Base-by-base conservation (phyloP, 169 alveolate genomes). In the Eimeria acervulina region DNA sequence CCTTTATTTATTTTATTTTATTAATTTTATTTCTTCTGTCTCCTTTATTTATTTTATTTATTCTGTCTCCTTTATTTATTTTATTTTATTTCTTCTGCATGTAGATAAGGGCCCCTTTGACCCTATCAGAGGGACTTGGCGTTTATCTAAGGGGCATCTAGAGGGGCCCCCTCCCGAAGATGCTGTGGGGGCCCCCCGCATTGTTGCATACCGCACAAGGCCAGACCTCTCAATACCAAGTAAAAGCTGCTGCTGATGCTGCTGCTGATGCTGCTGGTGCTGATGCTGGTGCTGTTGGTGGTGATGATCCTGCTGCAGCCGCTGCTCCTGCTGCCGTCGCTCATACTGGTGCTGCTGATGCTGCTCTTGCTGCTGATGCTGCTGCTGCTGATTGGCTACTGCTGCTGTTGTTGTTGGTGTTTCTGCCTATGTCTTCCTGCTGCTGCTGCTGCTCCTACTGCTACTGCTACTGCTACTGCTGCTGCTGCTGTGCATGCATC, bases 161-260 rank as follows among this genome's bases (percentile, higher is more conserved):
- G 12, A 47, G 55, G 55, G 55, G 55, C 19, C 55, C 55, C 55
- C 55, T 12, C 55, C 55, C 12, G 23, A n/a, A 44, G 89, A 40
- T 28, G 68, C 89, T 1, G 33, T 78, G 89, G 89, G 66, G 61
- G 89, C 68, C 66, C 89, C 89, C 89, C 59, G 89, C 10, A 78
- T 78, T 40, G 89, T 78, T 42, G 8, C 89, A 13, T 78, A 78
- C 21, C 15, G 70, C 42, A 70, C 47, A 12, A 44, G 47, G 28
- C 90, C 70, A 1, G 70, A 80, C 23, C 90, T 44, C 7, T 80
- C 90, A 26, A 80, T 70, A 5, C 70, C 70, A 47, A 26, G 90
- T 80, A 6, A 80, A 40, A 10, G 15, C 2, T 36, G 12, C 83
- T 72, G 83, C 51, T 72, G 55, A 26, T 61, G 74, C 83, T 72